Evolutionary conservation across 192 early-diverging fungal genomes (phyloP).

Genomic region (Coemansia sp.): DNA sequence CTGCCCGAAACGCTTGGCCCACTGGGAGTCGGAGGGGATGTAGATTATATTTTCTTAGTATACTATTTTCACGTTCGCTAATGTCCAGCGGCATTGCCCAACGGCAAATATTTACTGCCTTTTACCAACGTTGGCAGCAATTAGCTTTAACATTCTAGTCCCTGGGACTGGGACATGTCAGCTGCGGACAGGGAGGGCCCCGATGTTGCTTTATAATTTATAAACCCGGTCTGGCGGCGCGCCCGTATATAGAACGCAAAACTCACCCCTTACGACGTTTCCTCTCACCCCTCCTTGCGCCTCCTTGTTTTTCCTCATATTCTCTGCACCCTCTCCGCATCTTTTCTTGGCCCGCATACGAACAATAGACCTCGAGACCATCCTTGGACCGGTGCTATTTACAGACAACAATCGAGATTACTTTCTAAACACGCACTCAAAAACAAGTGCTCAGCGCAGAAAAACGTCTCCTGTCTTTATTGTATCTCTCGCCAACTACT

Average conservation of each 20-base stretch:
- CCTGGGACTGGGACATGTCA: neutral
- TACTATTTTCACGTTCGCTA: too few relatives aligned
- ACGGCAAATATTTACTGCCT: neutral
- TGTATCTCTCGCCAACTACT: neutral
- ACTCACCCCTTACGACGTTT: neutral
- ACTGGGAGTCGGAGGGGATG: too few relatives aligned
- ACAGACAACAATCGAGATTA: constrained; percentile 8
- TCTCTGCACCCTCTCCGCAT: constrained; percentile 6
- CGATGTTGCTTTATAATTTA: neutral
- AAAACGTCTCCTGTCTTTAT: neutral
- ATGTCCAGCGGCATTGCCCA: neutral
- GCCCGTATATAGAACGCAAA: neutral
- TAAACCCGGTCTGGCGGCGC: neutral
- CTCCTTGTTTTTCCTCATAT: constrained; percentile 2
- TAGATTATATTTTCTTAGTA: too few relatives aligned
- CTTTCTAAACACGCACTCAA: constrained; percentile 1
- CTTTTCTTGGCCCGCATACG: neutral
- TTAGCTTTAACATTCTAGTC: neutral
- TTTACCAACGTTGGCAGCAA: constrained; percentile 3
- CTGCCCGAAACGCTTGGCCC: too few relatives aligned
- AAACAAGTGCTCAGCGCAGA: neutral
- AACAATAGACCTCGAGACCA: constrained; percentile 5
- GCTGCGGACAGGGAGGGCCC: neutral
- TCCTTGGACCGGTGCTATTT: constrained; percentile 7
- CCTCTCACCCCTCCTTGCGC: neutral